Conservation (phyloP, 2,329 filamentous ascomycete genomes). For the Stemphylium beticola region DNA sequence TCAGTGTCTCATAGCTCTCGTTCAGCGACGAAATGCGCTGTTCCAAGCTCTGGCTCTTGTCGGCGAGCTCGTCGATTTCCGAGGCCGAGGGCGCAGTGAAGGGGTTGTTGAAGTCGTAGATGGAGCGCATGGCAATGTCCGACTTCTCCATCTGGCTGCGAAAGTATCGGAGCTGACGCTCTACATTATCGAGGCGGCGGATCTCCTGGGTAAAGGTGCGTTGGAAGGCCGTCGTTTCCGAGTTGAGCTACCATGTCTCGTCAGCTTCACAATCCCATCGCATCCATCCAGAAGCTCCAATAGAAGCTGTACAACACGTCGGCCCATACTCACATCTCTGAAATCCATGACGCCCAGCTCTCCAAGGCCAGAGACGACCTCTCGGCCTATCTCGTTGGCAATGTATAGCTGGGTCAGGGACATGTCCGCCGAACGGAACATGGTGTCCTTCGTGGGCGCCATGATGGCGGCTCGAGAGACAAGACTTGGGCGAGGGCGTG, state of each 20-base stretch:
- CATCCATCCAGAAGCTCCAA: slow-evolving; percentile 21
- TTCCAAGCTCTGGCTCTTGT: slow-evolving; percentile 90
- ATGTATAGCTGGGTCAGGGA: slow-evolving; percentile 99
- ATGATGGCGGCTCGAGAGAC: slow-evolving; percentile 54
- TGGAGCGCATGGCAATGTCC: slow-evolving; percentile 81
- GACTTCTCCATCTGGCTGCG: slow-evolving; percentile 95
- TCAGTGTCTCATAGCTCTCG: slow-evolving; percentile 97
- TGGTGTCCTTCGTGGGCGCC: slow-evolving; percentile 77
- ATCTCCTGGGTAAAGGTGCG: slow-evolving; percentile 98
- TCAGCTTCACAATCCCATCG: slow-evolving; percentile 29
- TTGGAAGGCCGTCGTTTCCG: slow-evolving; percentile 92
- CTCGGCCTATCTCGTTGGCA: slow-evolving; percentile 96
- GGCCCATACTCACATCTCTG: slow-evolving; percentile 75
- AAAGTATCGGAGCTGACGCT: slow-evolving; percentile 96
- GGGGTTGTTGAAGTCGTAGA: slow-evolving; percentile 87
- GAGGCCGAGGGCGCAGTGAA: slow-evolving; percentile 87
- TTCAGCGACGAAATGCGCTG: slow-evolving; percentile 90
- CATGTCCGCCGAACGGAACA: slow-evolving; percentile 99
- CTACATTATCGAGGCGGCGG: slow-evolving; percentile 94
- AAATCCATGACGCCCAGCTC: slow-evolving; percentile 98
- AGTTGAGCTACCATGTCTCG: slow-evolving; percentile 73
- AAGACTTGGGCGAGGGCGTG: slow-evolving; percentile 26
- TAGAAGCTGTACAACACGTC: slow-evolving; percentile 20
- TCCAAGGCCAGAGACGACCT: slow-evolving; percentile 94
- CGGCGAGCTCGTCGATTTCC: slow-evolving; percentile 94